Conservation (phyloP, 257 asterid species). For the Catharanthus roseus region DNA sequence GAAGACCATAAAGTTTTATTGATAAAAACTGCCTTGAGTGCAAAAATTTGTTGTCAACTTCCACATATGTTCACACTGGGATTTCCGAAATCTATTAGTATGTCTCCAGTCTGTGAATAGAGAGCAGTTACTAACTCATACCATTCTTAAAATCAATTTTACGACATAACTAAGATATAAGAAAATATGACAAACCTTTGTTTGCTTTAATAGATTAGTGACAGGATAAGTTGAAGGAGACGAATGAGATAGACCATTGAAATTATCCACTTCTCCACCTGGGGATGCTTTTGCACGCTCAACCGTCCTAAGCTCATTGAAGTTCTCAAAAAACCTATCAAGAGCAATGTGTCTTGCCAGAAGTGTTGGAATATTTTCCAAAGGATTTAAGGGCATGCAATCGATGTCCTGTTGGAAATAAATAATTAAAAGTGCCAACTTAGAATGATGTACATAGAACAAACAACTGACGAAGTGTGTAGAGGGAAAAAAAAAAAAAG, state of each 20-base stretch:
- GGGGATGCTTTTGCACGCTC: conserved; percentile 50
- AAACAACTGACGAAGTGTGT: conserved; percentile 4
- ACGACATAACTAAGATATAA: conserved; percentile 10
- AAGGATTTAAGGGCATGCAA: conserved; percentile 84
- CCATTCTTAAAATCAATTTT: neutral
- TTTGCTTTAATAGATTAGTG: conserved; percentile 40
- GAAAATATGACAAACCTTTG: conserved; percentile 45
- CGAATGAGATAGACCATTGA: conserved; percentile 38
- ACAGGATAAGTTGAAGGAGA: conserved; percentile 45
- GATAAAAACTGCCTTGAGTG: neutral
- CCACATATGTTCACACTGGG: neutral
- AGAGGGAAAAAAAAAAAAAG: neutral
- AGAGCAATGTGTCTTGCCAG: conserved; percentile 44
- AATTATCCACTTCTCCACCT: conserved; percentile 43
- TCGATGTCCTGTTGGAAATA: conserved; percentile 66
- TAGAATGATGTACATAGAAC: neutral
- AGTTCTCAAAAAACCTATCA: conserved; percentile 54
- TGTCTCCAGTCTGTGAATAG: neutral
- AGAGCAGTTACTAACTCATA: neutral
- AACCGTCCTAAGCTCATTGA: conserved; percentile 45
- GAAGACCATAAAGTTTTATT: neutral
- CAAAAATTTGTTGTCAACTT: neutral
- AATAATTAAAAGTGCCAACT: conserved; percentile 10
- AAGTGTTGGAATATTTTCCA: conserved; percentile 61
- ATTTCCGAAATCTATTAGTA: neutral